These are phyloP conservation scores for Boletellus deceptivus DNA, from an alignment of 1,284 basidiomycete genomes.

Conservation along the genomic window DNA sequence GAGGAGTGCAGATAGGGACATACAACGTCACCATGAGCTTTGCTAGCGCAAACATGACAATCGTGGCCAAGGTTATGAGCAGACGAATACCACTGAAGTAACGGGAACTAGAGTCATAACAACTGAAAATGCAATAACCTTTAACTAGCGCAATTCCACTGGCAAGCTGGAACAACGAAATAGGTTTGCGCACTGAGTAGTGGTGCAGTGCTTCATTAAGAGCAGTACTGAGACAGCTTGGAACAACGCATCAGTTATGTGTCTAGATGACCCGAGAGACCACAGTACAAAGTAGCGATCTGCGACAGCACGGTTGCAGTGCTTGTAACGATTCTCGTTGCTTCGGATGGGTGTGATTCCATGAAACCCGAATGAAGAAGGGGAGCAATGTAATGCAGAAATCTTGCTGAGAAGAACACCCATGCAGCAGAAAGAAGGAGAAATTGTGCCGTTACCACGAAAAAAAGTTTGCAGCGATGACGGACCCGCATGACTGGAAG, in stretches of 20 bases:
- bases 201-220: conserved; percentile 4
- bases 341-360: neutral
- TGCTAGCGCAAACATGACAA: neutral
- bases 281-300: neutral
- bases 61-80: neutral
- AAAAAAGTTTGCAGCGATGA: no score
- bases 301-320: conserved; percentile 6
- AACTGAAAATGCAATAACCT: neutral
- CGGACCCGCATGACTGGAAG: no score
- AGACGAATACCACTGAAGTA: neutral
- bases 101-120: neutral
- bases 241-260: neutral
- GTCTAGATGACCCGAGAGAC: neutral
- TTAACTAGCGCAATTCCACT: conserved; percentile 1
- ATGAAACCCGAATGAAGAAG: neutral
- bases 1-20: neutral
- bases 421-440: neutral
- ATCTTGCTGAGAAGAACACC: conserved; percentile 5
- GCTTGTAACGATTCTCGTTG: conserved; percentile 4
- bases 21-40: conserved; percentile 6
- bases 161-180: conserved; percentile 1
- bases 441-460: no score
- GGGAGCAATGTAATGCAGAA: neutral
- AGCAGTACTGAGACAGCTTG: conserved; percentile 3
- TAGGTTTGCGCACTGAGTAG: conserved; percentile 6